Evolutionary conservation across 176 grass and related monocot species (phyloP).

Genomic region (Musa schizocarpa): DNA sequence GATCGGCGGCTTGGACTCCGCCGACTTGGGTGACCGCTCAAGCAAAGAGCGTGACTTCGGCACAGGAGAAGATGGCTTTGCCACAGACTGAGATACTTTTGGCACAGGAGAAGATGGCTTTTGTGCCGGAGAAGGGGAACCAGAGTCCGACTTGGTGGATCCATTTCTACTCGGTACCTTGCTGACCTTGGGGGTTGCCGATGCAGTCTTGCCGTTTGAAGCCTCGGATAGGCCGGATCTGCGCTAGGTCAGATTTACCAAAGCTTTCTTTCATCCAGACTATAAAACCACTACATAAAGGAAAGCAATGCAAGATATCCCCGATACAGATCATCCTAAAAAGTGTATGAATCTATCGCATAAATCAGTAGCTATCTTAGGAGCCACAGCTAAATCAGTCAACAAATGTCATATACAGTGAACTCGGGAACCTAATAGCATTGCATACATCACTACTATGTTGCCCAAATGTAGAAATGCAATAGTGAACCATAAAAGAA

Average conservation of each 20-base stretch:
- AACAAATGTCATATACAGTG: neutral
- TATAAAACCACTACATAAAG: neutral
- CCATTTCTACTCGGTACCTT: neutral
- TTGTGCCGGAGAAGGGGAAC: neutral
- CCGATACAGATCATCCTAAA: neutral
- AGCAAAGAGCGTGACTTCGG: neutral
- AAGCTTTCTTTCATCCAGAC: neutral
- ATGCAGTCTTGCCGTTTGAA: neutral
- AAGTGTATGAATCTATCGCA: neutral
- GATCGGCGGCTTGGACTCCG: neutral
- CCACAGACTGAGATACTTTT: neutral
- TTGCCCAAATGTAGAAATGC: neutral
- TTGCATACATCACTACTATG: neutral
- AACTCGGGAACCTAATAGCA: neutral
- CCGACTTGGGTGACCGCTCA: neutral
- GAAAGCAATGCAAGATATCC: neutral
- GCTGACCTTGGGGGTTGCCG: neutral
- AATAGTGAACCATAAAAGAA: neutral
- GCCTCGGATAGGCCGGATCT: neutral
- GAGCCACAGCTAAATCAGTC: neutral
- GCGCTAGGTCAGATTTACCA: neutral
- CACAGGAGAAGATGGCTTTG: neutral
- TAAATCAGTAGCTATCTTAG: neutral
- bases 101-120: neutral
- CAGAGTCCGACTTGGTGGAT: conserved; percentile 1